Evolutionary conservation across 1,139 yeast species (phyloP).

Genomic region (Hansenula lynferdii): DNA sequence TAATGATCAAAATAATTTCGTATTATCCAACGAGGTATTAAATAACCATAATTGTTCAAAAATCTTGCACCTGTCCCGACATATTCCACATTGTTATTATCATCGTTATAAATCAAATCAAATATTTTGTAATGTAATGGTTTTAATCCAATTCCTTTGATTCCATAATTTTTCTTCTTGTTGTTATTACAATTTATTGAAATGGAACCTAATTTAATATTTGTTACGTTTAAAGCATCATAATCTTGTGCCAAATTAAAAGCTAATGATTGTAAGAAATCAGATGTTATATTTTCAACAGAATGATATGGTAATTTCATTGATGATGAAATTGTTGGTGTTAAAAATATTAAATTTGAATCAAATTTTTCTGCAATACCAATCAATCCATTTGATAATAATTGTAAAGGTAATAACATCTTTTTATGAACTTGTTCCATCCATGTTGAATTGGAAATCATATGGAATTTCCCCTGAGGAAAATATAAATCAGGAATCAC

Average conservation of each 20-base stretch:
- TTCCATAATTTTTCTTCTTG: conserved; percentile 25
- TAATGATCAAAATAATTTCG: conserved; percentile 11
- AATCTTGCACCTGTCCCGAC: conserved; percentile 49
- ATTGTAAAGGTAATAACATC: conserved; percentile 41
- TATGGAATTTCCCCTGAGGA: conserved; percentile 67
- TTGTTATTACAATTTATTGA: conserved; percentile 30
- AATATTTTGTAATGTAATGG: conserved; percentile 50
- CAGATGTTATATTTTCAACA: conserved; percentile 41
- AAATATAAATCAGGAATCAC: conserved; percentile 61
- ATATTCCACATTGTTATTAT: conserved; percentile 30
- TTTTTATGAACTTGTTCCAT: conserved; percentile 41
- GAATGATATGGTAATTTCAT: conserved; percentile 45
- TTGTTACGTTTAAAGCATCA: conserved; percentile 29
- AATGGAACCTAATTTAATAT: conserved; percentile 44
- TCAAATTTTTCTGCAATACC: conserved; percentile 46
- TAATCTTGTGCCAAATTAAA: conserved; percentile 35
- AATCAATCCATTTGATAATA: conserved; percentile 54
- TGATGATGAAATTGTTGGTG: conserved; percentile 40
- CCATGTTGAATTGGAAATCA: conserved; percentile 52
- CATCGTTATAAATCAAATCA: conserved; percentile 41
- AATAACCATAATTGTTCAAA: conserved; percentile 29
- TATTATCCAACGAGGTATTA: conserved; percentile 21
- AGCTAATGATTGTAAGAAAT: conserved; percentile 33
- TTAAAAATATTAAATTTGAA: conserved; percentile 39
- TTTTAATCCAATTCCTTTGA: conserved; percentile 38